Evolutionary conservation across 1,139 yeast genomes (phyloP).

Genomic region (Geotrichum histeridarum): DNA sequence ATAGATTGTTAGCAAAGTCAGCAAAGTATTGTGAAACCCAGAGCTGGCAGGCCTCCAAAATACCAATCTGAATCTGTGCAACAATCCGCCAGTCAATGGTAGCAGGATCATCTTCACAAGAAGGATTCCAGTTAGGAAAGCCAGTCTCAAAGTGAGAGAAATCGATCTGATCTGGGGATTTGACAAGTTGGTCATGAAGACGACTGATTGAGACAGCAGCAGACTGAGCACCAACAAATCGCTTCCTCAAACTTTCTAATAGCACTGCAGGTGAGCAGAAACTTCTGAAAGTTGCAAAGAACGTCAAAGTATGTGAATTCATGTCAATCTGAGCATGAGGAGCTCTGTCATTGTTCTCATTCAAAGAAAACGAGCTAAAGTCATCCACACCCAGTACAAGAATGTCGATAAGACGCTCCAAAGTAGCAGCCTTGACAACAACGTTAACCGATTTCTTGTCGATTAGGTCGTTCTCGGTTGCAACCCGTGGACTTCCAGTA

Average conservation of each 20-base stretch:
- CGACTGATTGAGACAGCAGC: slow-evolving; percentile 49
- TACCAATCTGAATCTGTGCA: slow-evolving; percentile 73
- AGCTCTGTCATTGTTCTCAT: slow-evolving; percentile 34
- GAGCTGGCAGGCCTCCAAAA: slow-evolving; percentile 68
- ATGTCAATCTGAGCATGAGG: slow-evolving; percentile 49
- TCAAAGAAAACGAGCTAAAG: slow-evolving; percentile 47
- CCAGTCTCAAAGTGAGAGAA: not conserved
- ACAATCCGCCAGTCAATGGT: slow-evolving; percentile 52
- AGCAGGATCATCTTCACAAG: slow-evolving; percentile 32
- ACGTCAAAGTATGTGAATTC: slow-evolving; percentile 55
- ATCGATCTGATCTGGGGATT: slow-evolving; percentile 19
- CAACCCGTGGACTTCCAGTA: slow-evolving; percentile 5
- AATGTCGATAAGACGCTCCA: slow-evolving; percentile 57
- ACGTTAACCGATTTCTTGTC: slow-evolving; percentile 35
- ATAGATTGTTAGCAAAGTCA: slow-evolving; percentile 67
- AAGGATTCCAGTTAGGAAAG: slow-evolving; percentile 41
- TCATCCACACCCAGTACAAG: slow-evolving; percentile 58
- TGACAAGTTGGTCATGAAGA: not conserved
- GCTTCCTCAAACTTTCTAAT: slow-evolving; percentile 46
- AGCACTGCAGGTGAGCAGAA: slow-evolving; percentile 53
- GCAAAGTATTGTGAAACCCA: slow-evolving; percentile 69
- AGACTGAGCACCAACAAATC: slow-evolving; percentile 56
- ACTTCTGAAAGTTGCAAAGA: slow-evolving; percentile 60
- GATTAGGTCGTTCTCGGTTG: not conserved
- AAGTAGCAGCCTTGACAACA: slow-evolving; percentile 55